Base-by-base conservation (phyloP, 2,329 filamentous ascomycete genomes). In the Sphaceloma murrayae region DNA sequence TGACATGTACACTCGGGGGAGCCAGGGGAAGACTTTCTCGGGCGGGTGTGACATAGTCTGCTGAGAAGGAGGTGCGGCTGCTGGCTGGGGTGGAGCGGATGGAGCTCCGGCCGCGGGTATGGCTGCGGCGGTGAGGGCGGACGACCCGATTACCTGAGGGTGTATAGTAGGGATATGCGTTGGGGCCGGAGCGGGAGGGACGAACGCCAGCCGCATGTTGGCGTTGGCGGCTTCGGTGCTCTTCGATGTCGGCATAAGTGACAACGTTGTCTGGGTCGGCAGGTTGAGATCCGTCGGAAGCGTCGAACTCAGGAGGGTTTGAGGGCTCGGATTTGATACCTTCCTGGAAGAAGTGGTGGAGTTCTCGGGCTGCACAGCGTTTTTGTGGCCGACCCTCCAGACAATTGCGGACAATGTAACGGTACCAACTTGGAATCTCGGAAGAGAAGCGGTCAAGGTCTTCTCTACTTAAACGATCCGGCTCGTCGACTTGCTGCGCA, bases 401-500 rank as follows among this genome's bases (percentile, higher is more conserved):
- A 58, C 89, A 96, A 11, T 78, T 78, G 43, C 79, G 74, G 27
- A 94, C 78, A 38, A 94, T 70, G 11, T 75, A 70, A 48, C 78
- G 76, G 61, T 85, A 96, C 72, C 88, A 96, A 9, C 72, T 68
- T 0, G 91, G 91, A 6, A 93, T 73, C 8, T 72, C 61, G 39
- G 77, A 74, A 4, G 77, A 58, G 3, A 69, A 65, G 7, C 82
- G 64, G 16, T 66, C 67, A 48, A 94, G 64, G 0, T 88, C 88
- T 10, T 38, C 33, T 7, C 18, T 18, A n/a, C 34, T 26, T 11
- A 24, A 10, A 2, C 39, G 47, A 14, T 96, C 91, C 1, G 91
- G 91, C 56, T 96, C 89, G 56, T 96, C 89, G 46, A 88, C 77
- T 52, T 89, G 77, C 57, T 82, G 82, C 1, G 86, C 89, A 34